phyloP scores from a whole-genome alignment of 805 yeast species.

The Saturnispora hagleri region DNA sequence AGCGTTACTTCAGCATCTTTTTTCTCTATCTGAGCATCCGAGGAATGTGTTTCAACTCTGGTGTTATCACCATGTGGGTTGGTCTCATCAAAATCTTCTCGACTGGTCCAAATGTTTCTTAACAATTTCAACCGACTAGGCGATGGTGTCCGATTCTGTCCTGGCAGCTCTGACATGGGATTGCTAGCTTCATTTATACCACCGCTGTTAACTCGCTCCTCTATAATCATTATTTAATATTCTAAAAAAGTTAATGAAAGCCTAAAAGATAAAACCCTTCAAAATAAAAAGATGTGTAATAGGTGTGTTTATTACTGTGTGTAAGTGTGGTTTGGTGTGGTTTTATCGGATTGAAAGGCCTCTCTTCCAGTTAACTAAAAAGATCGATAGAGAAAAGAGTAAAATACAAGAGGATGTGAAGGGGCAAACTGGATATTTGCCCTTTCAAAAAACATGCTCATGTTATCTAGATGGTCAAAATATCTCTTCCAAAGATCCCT shows the following conservation, averaged over 20 bases:
- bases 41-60: neutral
- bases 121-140: neutral
- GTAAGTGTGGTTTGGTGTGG: neutral
- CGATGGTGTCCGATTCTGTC: neutral
- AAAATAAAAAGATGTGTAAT: neutral
- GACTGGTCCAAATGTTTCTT: neutral
- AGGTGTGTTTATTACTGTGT: neutral
- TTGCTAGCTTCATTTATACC: neutral
- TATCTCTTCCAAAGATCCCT: conserved; percentile 81
- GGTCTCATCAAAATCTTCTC: neutral
- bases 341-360: neutral
- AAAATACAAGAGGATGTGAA: neutral
- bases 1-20: neutral
- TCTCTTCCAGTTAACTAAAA: neutral
- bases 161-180: neutral
- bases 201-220: neutral
- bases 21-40: neutral
- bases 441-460: neutral
- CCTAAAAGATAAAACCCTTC: neutral
- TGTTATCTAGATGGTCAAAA: conserved; percentile 5
- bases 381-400: neutral
- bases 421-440: neutral
- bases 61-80: neutral
- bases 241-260: neutral
- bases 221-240: neutral